Evolutionary conservation across 169 alveolate species (phyloP), one percentile per base, ranked within the genome.

Genomic region (Eimeria maxima): DNA sequence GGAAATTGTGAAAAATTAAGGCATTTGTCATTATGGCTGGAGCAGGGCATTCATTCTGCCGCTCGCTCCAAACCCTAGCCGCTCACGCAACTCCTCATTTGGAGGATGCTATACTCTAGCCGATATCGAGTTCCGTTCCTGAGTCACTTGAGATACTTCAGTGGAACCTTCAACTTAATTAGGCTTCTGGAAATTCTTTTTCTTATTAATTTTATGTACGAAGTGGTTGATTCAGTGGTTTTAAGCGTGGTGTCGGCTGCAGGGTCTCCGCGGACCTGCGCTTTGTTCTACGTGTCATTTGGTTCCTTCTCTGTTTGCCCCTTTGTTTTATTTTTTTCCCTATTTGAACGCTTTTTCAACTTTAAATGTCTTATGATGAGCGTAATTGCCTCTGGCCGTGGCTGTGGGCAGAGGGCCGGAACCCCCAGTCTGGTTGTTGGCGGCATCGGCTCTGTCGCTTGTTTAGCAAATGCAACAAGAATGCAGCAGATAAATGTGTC

Each of bases 331-430:
- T 0, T 1, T 33, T 33, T 33, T 33, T 33, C 38, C 38, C 38
- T 1, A 2, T 60, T 60, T 60, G 20, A 5, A 16, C 0, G 5
- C 20, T 60, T 18, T 60, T 18, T 60, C n/a, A 16, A 53, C 5
- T 60, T n/a, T 18, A 18, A 60, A 18, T 60, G n/a, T 60, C n/a
- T 60, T 18, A 60, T 53, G 63, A 53, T 11, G 63, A 53, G 63
- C 18, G 63, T 53, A 69, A 69, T 7, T 69, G 81, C 81, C 81
- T 38, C 45, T 14, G n/a, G 81, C 81, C 81, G 45, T 69, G 81
- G 50, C 81, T 69, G 81, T 69, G 81, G 69, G 81, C 81, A 69
- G 81, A 69, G 7, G 16, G 78, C 78, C 50, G 81, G 47, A 69
- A n/a, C 50, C 81, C 47, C 50, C 81, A 69, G n/a, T 27, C 81